phyloP scores from a whole-genome alignment of 1,284 basidiomycete species.

The Athelia sp. region DNA sequence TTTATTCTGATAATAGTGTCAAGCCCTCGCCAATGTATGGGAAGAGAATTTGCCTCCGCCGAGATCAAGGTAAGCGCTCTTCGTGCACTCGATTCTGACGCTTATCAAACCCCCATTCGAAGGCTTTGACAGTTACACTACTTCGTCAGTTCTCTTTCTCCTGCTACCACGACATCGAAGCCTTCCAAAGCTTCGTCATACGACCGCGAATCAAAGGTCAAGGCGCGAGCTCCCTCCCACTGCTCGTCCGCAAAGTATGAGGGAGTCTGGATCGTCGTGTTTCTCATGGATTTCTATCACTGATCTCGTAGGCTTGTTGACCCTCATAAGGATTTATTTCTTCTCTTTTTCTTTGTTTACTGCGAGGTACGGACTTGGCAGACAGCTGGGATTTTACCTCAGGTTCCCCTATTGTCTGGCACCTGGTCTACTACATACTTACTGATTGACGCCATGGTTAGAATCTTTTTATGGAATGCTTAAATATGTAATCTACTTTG shows the following conservation, averaged over 20 bases:
- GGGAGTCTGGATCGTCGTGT: no score
- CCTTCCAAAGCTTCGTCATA: conserved; percentile 59
- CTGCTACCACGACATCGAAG: conserved; percentile 44
- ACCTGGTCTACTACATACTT: no score
- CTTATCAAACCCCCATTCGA: conserved; percentile 4
- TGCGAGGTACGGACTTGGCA: no score
- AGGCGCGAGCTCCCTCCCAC: conserved; percentile 46
- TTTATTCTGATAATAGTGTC: background rate
- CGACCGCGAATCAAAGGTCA: conserved; percentile 51
- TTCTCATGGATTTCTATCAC: no score
- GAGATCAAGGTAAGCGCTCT: conserved; percentile 45
- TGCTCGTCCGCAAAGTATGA: conserved; percentile 34
- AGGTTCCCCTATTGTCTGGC: no score
- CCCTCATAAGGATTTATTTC: no score
- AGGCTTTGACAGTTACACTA: conserved; percentile 43
- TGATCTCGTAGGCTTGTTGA: no score
- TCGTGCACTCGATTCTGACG: background rate
- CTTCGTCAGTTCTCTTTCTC: conserved; percentile 47
- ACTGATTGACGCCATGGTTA: no score
- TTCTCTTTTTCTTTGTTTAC: no score
- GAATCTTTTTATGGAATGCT: no score
- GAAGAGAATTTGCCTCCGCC: conserved; percentile 45
- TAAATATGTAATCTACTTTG: no score
- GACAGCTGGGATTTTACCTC: no score
- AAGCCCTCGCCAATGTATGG: conserved; percentile 53